Base-by-base conservation (phyloP, 805 yeast species). In the Kuraishia cidri region DNA sequence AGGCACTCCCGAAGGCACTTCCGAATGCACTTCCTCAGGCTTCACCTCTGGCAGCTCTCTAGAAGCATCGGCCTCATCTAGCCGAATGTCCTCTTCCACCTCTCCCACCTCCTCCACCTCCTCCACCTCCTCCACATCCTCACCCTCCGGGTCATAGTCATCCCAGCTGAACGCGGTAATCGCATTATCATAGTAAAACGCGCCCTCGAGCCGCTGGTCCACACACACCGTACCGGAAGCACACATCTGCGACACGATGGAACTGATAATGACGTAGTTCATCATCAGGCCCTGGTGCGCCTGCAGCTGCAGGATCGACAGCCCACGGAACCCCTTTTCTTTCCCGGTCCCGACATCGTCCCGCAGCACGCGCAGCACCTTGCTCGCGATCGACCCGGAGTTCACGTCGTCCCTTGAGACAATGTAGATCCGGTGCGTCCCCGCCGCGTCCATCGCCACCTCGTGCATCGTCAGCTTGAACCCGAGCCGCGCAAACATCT, bases 401-500 rank as follows among this genome's bases (percentile, higher is more conserved):
- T 39, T 34, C 14, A 48, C 30, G 15, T 39, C 44, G 14, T 39
- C 41, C 20, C 46, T 46, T 23, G 58, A 52, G 7, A 58, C 37
- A 11, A 54, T 46, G 31, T 40, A 48, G 11, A 52, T 29, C 18
- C 27, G 39, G 11, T 38, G 33, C 11, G 15, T 20, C 28, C 20
- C 20, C 10, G 19, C 6, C 6, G 30, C 17, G 24, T 41, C 43
- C 29, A 54, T 59, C 22, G 48, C 16, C 11, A 90, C 57, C 6
- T 70, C 43, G 2, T 53, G 32, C 5, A 56, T 29, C 22, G 41
- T 42, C 10, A 51, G 34, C 27, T 44, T 44, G 19, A 52, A 33
- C 3, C 39, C 62, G 28, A 87, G 56, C 6, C 45, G 46, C 5
- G 69, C 75, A 45, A 86, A 75, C 10, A 63, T 49, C 18, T 62